Evolutionary conservation across 2,329 filamentous ascomycete species (phyloP), one percentile per base, ranked within the genome.

Genomic region (Clathrospora elynae): DNA sequence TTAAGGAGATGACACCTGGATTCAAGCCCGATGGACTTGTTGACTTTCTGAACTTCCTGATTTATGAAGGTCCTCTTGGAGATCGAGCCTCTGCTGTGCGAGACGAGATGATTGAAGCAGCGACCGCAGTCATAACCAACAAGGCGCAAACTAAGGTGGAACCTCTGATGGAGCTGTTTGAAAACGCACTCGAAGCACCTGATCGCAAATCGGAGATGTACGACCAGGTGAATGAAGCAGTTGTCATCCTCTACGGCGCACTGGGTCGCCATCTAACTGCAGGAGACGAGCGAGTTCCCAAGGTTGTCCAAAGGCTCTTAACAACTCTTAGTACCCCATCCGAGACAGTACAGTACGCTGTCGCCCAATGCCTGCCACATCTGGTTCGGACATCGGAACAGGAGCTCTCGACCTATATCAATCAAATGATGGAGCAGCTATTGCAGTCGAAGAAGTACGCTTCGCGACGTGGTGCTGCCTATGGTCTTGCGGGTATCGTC

Each of bases 241-340:
- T 99, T 37, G 91, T 99, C 57, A 93, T 99, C 59, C 86, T 99
- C 68, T 99, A 99, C 61, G 93, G 93, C 66, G 92, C 95, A 36
- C 75, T 99, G 24, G 93, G 91, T 29, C 84, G 88, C 36, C 93
- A 99, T 75, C 75, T 99, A 46, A 83, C 87, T 55, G 73, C 84
- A 6, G 90, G 90, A n/a, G 93, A 99, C 68, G 74, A 83, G 54
- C 91, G 95, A 61, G 83, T 97, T 34, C 90, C 91, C 1, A 84
- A 87, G 42, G 93, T 99, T 31, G 85, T 99, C 35, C 86, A 92
- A 57, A 84, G 90, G 50, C 78, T 99, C 14, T 78, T 99, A 42
- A 83, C 84, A 14, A 96, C 95, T 5, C 77, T 99, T 30, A 93
- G 87, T 68, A 97, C 92, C 9, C 93, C 93, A 18, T 97, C 93